Conservation (phyloP, 495 filamentous ascomycete genomes). For the Hypoxylon perforatum region DNA sequence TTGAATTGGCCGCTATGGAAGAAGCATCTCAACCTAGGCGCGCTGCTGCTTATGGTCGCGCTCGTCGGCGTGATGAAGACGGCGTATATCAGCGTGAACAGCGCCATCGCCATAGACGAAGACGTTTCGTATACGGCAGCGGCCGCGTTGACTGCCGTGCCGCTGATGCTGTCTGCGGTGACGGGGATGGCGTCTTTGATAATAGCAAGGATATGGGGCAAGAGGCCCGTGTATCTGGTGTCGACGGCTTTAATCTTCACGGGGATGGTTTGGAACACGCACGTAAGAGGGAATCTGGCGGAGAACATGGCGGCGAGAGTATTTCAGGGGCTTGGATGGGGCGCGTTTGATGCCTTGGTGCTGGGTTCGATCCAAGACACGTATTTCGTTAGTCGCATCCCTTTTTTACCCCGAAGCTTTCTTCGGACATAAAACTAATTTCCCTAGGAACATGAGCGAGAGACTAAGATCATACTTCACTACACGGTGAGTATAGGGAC, state of each 20-base stretch:
- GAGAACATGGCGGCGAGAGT: constrained; percentile 61
- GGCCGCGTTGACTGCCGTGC: constrained; percentile 60
- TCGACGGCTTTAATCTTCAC: constrained; percentile 57
- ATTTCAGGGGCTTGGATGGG: constrained; percentile 65
- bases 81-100: constrained; percentile 59
- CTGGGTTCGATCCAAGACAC: constrained; percentile 61
- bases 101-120: constrained; percentile 52
- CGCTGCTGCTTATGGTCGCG: constrained; percentile 55
- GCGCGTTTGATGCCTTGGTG: constrained; percentile 61
- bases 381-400: constrained; percentile 57
- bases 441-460: constrained; percentile 60
- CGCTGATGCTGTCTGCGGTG: constrained; percentile 59
- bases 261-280: constrained; percentile 60
- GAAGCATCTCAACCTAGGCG: constrained; percentile 58
- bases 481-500: constrained; percentile 53
- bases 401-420: neutral
- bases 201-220: constrained; percentile 57
- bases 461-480: constrained; percentile 50
- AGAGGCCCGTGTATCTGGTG: constrained; percentile 57
- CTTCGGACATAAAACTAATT: constrained; percentile 27
- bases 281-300: constrained; percentile 50
- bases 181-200: constrained; percentile 53
- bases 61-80: constrained; percentile 60
- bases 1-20: constrained; percentile 64
- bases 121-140: constrained; percentile 56